phyloP scores from a whole-genome alignment of 2,329 filamentous ascomycete genomes.

The Botrytis hyacinthi region DNA sequence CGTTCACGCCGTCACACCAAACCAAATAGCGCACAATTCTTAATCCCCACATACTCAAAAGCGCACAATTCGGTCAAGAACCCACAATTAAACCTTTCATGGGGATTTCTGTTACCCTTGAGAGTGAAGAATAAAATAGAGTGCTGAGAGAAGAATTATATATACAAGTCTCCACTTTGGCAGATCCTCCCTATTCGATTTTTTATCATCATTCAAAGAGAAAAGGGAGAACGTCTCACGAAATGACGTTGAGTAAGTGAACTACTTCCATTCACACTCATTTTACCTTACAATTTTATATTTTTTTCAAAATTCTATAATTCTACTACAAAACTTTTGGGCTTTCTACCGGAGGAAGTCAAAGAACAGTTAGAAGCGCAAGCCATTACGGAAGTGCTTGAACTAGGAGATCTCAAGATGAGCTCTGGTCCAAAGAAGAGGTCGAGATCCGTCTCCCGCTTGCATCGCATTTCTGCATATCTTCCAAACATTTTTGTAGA shows the following conservation, averaged over 20 bases:
- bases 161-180: conserved; percentile 7
- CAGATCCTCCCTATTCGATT: conserved; percentile 19
- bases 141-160: neutral
- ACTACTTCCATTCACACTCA: neutral
- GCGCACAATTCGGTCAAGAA: conserved; percentile 4
- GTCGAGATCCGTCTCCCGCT: conserved; percentile 19
- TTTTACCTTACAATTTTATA: neutral
- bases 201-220: conserved; percentile 7
- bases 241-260: conserved; percentile 21
- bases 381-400: neutral
- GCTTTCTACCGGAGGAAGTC: neutral
- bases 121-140: neutral
- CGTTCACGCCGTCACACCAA: neutral
- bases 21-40: conserved; percentile 21
- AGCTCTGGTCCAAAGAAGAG: conserved; percentile 19
- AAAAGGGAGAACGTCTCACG: conserved; percentile 11
- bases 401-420: conserved; percentile 18
- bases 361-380: neutral
- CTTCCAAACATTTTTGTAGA: conserved; percentile 17
- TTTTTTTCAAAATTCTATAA: neutral
- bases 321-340: neutral
- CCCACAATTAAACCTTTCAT: conserved; percentile 14
- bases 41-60: conserved; percentile 7
- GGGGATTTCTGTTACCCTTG: conserved; percentile 1
- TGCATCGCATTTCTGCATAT: conserved; percentile 19